phyloP scores from a whole-genome alignment of 306 rosid species.

The Rosa lucieae region DNA sequence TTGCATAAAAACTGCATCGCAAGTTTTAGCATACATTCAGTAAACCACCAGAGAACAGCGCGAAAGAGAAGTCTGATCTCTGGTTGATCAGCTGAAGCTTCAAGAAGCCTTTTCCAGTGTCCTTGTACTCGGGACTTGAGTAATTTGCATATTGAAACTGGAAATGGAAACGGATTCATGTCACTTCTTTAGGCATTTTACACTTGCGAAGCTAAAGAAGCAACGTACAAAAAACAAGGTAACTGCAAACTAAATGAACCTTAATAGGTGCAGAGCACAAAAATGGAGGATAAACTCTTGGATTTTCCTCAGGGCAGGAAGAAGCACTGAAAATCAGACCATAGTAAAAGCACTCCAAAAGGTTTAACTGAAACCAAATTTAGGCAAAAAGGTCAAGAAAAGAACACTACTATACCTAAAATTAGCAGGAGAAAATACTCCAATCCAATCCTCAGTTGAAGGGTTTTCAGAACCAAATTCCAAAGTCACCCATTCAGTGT shows the following conservation, averaged over 20 bases:
- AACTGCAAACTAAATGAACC: slow-evolving; percentile 33
- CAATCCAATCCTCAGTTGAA: slow-evolving; percentile 68
- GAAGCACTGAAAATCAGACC: slow-evolving; percentile 52
- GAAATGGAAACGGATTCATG: slow-evolving; percentile 19
- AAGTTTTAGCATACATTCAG: slow-evolving; percentile 41
- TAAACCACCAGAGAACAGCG: slow-evolving; percentile 67
- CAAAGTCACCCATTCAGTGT: slow-evolving; percentile 60
- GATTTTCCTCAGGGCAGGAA: slow-evolving; percentile 59
- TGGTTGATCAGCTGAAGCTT: slow-evolving; percentile 82
- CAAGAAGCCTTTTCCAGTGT: slow-evolving; percentile 63
- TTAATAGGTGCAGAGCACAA: slow-evolving; percentile 78
- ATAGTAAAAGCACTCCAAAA: neutral
- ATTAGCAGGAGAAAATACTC: slow-evolving; percentile 82
- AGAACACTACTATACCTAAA: slow-evolving; percentile 45
- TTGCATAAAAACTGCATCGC: neutral
- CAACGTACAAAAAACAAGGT: slow-evolving; percentile 3
- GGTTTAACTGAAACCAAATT: neutral
- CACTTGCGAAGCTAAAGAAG: neutral
- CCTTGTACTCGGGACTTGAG: slow-evolving; percentile 52
- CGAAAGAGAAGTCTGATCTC: slow-evolving; percentile 80
- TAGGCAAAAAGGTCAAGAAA: neutral
- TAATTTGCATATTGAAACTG: slow-evolving; percentile 82
- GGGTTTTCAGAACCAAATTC: slow-evolving; percentile 57
- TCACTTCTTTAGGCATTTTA: neutral
- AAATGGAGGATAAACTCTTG: slow-evolving; percentile 55